Evolutionary conservation across 768 basidiomycete genomes (phyloP), one percentile per base, ranked within the genome.

Genomic region (Boletus insuetus): DNA sequence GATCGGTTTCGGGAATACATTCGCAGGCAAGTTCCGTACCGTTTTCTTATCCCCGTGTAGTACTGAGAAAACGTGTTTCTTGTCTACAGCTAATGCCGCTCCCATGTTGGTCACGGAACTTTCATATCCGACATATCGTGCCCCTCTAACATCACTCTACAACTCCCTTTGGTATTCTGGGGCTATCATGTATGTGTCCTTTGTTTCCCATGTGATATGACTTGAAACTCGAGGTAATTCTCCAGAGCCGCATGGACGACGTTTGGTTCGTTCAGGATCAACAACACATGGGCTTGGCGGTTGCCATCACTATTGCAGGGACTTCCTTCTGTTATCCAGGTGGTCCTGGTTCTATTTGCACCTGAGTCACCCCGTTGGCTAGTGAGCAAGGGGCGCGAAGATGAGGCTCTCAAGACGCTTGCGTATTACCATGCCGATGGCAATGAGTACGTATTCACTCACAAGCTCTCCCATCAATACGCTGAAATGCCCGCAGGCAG

Each of bases 141-240:
- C 85, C 13, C 84, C 84, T 34, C 71, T 94, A 55, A 93, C 89
- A 16, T 84, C 88, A 3, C 73, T 83, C 46, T 91, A 89, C 76
- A 90, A 91, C 76, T 86, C 89, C 29, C 83, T 91, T 56, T 93
- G 91, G 90, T 91, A 90, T 68, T 84, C 86, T 16, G 91, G 91
- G 54, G 77, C 89, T 51, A 90, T 92, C 67, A 65, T 91, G 84
- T 85, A 60, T 39, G 82, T 75, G 37, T 14, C 5, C 51, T 47
- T 56, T 59, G 31, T 20, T 2, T 22, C 31, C 4, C 1, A 11
- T 9, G 13, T 17, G 7, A 29, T 8, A 9, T 6, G 1, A 6
- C 22, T n/a, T 11, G 4, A 43, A 13, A 16, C 34, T 32, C 31
- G 51, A 19, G 0, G 13, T 6, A 10, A 47, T 50, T 50, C 9